Conservation (phyloP, 139 green algal species). For the Spirogloea muscicola region DNA sequence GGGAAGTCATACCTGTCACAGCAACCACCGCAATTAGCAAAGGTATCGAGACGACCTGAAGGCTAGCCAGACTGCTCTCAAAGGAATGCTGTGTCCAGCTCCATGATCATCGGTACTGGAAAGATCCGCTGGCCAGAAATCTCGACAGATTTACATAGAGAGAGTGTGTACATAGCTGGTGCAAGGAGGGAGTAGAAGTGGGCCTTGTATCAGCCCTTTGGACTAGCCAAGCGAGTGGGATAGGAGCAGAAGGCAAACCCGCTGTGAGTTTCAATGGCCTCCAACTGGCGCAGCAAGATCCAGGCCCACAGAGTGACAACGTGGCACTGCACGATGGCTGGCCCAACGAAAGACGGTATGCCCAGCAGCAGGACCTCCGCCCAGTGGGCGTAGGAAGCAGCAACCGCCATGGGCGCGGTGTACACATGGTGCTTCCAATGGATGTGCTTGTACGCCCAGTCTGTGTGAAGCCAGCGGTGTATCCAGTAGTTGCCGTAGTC, state of each 20-base stretch:
- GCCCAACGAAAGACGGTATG: constrained; percentile 45
- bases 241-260: constrained; percentile 18
- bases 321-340: constrained; percentile 48
- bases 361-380: constrained; percentile 50
- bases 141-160: not conserved
- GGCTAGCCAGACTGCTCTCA: no score
- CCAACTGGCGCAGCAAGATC: constrained; percentile 40
- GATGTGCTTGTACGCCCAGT: constrained; percentile 44
- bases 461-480: constrained; percentile 47
- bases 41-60: no score
- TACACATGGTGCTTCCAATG: constrained; percentile 56
- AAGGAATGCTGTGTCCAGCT: not conserved
- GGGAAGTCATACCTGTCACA: constrained; percentile 50
- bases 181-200: not conserved
- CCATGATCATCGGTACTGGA: not conserved
- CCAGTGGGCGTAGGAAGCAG: constrained; percentile 48
- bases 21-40: no score
- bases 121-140: not conserved
- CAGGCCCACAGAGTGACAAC: constrained; percentile 52
- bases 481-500: constrained; percentile 59
- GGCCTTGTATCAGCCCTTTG: no score
- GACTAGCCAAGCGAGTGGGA: not conserved
- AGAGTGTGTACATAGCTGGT: not conserved
- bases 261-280: constrained; percentile 51
- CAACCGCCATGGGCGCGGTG: constrained; percentile 33